These are phyloP conservation scores for Echites panduratus DNA, from an alignment of 257 asterid genomes.

Conservation along the genomic window DNA sequence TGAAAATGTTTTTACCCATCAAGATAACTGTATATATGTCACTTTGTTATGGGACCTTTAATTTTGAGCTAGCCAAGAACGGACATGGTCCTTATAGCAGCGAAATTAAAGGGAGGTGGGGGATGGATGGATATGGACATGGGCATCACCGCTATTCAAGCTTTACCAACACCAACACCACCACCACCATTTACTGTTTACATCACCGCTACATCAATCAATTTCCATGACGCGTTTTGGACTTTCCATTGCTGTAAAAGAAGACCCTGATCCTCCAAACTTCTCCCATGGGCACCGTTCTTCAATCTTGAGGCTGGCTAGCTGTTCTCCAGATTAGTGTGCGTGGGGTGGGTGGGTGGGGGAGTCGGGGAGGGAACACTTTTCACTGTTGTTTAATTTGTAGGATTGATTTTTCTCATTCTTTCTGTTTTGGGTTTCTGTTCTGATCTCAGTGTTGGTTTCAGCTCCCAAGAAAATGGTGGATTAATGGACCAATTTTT, in stretches of 20 bases:
- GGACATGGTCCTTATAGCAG: background rate
- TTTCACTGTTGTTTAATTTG: background rate
- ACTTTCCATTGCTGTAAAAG: background rate
- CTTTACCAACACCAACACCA: background rate
- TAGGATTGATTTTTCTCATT: background rate
- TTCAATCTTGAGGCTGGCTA: too few relatives aligned
- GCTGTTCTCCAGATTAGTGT: too few relatives aligned
- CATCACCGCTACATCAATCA: constrained; percentile 9
- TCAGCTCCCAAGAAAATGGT: background rate
- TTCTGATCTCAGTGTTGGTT: too few relatives aligned
- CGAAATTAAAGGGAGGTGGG: background rate
- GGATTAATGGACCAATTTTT: too few relatives aligned
- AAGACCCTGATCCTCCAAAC: background rate
- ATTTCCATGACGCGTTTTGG: background rate
- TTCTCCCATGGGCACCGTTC: background rate
- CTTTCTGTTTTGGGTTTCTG: too few relatives aligned
- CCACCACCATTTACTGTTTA: background rate
- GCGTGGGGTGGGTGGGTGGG: too few relatives aligned
- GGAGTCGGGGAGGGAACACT: too few relatives aligned
- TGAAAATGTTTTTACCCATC: too few relatives aligned
- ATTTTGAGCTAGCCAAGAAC: too few relatives aligned
- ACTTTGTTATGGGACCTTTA: too few relatives aligned
- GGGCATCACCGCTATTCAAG: constrained; percentile 6
- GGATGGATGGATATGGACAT: background rate
- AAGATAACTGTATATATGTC: too few relatives aligned